These are phyloP conservation scores for Tetradesmus obliquus DNA, from an alignment of 139 green algal species.

Conservation along the genomic window DNA sequence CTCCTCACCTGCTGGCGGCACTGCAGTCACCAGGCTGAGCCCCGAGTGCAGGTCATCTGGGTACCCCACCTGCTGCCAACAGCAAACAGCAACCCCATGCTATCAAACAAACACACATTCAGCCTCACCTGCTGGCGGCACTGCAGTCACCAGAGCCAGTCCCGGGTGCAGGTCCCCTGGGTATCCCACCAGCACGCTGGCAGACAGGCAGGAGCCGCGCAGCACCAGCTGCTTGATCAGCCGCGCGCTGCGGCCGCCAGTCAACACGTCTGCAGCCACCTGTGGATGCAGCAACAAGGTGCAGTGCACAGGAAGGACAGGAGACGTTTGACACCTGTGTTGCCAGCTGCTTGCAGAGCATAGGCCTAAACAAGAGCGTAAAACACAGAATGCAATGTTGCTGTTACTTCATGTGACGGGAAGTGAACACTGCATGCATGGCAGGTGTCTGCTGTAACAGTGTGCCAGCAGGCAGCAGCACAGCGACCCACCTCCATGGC, in stretches of 20 bases:
- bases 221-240: constrained; percentile 70
- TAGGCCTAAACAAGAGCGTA: background rate
- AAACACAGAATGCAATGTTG: background rate
- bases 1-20: constrained; percentile 43
- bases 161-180: constrained; percentile 75
- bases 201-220: constrained; percentile 57
- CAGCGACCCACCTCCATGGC: constrained; percentile 58
- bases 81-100: background rate
- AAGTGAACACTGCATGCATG: background rate
- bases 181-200: constrained; percentile 56
- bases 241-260: constrained; percentile 63
- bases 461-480: background rate
- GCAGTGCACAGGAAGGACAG: background rate
- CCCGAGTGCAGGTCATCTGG: constrained; percentile 75
- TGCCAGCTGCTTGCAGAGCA: background rate
- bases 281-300: constrained; percentile 51
- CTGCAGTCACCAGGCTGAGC: constrained; percentile 49
- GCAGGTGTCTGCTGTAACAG: background rate
- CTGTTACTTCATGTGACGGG: background rate
- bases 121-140: constrained; percentile 43
- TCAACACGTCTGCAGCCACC: constrained; percentile 65
- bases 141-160: constrained; percentile 49
- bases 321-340: too few species aligned
- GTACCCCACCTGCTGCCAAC: background rate
- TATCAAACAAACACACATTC: too few species aligned